Percentiles rank a stretch among this genome's conserved stretches.
phyloP scores from a whole-genome alignment of 2,329 filamentous ascomycete species.

The Penicillium olsonii region DNA sequence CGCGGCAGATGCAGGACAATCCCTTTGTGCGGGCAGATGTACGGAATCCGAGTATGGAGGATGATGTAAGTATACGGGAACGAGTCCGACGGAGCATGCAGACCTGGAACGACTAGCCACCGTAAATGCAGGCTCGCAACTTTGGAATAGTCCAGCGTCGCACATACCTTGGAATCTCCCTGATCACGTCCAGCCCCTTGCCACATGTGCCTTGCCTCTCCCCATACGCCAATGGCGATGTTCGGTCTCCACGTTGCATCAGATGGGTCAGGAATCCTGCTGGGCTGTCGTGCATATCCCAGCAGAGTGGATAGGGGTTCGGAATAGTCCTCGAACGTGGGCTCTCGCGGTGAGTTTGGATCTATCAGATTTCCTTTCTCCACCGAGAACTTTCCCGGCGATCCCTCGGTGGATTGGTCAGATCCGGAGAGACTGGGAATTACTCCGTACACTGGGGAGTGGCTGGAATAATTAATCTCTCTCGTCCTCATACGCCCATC shows the following conservation, averaged over 20 bases:
- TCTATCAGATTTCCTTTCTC: constrained; percentile 15
- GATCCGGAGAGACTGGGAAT: too few relatives aligned
- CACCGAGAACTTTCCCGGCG: too few relatives aligned
- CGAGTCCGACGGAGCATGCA: too few relatives aligned
- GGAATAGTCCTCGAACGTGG: constrained; percentile 15
- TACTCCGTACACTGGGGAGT: too few relatives aligned
- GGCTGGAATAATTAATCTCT: background rate
- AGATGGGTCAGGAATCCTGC: constrained; percentile 11
- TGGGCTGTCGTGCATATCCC: constrained; percentile 21
- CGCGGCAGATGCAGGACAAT: background rate
- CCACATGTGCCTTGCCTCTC: background rate
- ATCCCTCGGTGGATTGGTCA: too few relatives aligned
- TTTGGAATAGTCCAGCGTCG: background rate
- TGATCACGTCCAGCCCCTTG: constrained; percentile 2
- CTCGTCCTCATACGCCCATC: constrained; percentile 15
- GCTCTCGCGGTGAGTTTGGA: constrained; percentile 8
- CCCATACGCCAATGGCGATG: background rate
- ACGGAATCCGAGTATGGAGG: too few relatives aligned
- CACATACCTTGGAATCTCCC: background rate
- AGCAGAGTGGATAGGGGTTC: constrained; percentile 9
- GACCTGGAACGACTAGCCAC: constrained; percentile 7
- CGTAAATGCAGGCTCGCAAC: constrained; percentile 1
- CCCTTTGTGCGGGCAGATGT: background rate
- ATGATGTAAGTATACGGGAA: too few relatives aligned
- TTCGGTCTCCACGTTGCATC: constrained; percentile 11